Conservation (phyloP, 331 rosid species). For the Quercus phellos region DNA sequence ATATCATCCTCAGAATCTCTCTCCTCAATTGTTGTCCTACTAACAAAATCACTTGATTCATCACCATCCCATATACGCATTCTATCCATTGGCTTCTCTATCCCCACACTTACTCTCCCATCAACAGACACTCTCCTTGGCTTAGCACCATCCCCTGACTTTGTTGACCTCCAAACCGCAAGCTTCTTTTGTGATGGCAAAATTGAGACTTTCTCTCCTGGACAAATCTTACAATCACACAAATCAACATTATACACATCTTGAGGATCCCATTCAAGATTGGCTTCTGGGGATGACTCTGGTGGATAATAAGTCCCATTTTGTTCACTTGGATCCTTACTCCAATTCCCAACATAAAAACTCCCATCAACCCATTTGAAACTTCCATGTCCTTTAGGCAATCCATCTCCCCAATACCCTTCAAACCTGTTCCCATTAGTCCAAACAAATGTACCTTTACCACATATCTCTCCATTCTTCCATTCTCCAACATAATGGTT, state of each 20-base stretch:
- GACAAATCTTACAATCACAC: constrained; percentile 35
- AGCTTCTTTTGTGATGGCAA: constrained; percentile 82
- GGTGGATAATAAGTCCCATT: constrained; percentile 48
- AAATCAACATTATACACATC: constrained; percentile 42
- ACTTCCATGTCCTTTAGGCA: constrained; percentile 61
- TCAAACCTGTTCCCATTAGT: constrained; percentile 57
- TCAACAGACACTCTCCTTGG: constrained; percentile 62
- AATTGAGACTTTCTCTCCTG: constrained; percentile 54
- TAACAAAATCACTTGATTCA: constrained; percentile 4
- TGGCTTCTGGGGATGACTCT: constrained; percentile 25
- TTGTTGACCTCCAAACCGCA: constrained; percentile 68
- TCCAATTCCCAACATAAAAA: constrained; percentile 56
- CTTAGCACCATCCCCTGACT: constrained; percentile 33
- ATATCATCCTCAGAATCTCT: constrained; percentile 37
- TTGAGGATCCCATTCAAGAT: constrained; percentile 66
- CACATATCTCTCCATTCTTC: constrained; percentile 62
- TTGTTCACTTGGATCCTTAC: constrained; percentile 44
- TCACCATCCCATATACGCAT: constrained; percentile 50
- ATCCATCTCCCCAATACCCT: constrained; percentile 72
- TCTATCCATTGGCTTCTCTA: constrained; percentile 55
- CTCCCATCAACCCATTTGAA: constrained; percentile 67
- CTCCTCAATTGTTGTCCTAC: constrained; percentile 26
- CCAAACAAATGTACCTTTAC: constrained; percentile 64
- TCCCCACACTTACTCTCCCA: constrained; percentile 49
- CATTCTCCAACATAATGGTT: constrained; percentile 62